Evolutionary conservation across 129 eudicot genomes (phyloP), one percentile per base, ranked within the genome.

Genomic region (Smallanthus sonchifolius): DNA sequence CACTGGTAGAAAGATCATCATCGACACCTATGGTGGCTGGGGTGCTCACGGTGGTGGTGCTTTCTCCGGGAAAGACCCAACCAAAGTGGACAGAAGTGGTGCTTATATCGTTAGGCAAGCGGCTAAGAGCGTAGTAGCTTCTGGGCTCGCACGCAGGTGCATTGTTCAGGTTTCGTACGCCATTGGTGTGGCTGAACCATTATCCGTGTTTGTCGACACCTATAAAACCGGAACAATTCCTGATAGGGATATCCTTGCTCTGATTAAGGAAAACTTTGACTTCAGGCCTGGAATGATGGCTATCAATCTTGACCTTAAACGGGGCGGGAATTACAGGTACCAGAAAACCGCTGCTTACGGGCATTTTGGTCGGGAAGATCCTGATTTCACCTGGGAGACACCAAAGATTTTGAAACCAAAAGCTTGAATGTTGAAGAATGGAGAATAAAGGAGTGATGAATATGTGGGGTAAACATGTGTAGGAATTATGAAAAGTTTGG

Each of bases 371-470:
- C 69, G 69, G 9, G 69, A 65, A 38, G 69, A 65, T 39, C 49
- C 69, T 1, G 69, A 65, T 38, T 65, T 65, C 69, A 65, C 69
- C 30, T 65, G 69, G 69, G 69, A 65, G 69, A 65, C 69, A 65
- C 69, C 69, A 7, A 65, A 65, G 69, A 10, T 38, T 65, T 38
- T 65, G 32, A 65, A 65, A 65, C 69, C 48, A 15, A 65, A 65
- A 65, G 69, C 69, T 65, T 65, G 69, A 65, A 17, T 16, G 2
- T 9, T 10, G 30, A 52, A 32, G 66, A 61, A 37, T 65, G 48
- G 69, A 10, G 69, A 65, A 65, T 65, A 65, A 65, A 65, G 30
- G 49, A 39, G 32, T 20, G 38, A 59, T 5, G 14, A 28, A 52
- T 52, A 16, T 52, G 59, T 52, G 2, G 17, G 68, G 68, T 63